Conservation (phyloP, 2,329 filamentous ascomycete genomes). For the Cercospora sojina region DNA sequence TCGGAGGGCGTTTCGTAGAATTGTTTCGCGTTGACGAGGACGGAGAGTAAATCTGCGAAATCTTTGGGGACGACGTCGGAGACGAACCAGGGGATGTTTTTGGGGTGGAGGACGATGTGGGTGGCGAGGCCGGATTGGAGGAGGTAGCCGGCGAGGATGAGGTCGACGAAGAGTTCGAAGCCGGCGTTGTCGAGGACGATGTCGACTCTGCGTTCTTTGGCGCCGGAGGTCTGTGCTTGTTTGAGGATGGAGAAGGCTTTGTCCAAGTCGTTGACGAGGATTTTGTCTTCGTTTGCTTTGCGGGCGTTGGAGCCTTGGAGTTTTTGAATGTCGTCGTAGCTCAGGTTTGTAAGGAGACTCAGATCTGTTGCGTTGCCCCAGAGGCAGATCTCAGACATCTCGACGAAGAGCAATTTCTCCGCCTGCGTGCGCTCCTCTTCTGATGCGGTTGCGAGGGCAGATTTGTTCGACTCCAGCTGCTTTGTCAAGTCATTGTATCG, state of each 20-base stretch:
- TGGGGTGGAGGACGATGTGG: constrained; percentile 83
- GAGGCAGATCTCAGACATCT: constrained; percentile 94
- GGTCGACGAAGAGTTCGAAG: constrained; percentile 94
- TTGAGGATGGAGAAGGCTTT: constrained; percentile 68
- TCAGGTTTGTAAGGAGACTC: constrained; percentile 82
- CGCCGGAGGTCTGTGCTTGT: constrained; percentile 61
- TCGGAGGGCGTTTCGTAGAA: constrained; percentile 78
- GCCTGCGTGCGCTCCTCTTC: constrained; percentile 61
- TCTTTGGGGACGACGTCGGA: constrained; percentile 88
- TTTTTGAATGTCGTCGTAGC: constrained; percentile 95
- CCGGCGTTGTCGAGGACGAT: constrained; percentile 96
- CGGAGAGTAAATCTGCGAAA: constrained; percentile 77
- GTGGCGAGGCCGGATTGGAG: constrained; percentile 83
- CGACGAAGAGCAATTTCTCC: constrained; percentile 76
- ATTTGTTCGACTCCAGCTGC: constrained; percentile 59
- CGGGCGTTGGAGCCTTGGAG: constrained; percentile 85
- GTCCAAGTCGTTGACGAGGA: constrained; percentile 80
- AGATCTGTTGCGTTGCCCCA: constrained; percentile 98
- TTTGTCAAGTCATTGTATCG: constrained; percentile 72
- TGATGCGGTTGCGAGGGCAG: constrained; percentile 44
- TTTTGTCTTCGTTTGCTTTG: constrained; percentile 86
- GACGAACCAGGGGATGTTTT: constrained; percentile 97
- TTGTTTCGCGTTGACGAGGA: constrained; percentile 69
- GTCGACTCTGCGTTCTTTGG: constrained; percentile 73
- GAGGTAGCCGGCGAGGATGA: constrained; percentile 87